These are phyloP conservation scores for Acanthamoeba rhysodes DNA, from an alignment of 208 protist species.

Conservation along the genomic window DNA sequence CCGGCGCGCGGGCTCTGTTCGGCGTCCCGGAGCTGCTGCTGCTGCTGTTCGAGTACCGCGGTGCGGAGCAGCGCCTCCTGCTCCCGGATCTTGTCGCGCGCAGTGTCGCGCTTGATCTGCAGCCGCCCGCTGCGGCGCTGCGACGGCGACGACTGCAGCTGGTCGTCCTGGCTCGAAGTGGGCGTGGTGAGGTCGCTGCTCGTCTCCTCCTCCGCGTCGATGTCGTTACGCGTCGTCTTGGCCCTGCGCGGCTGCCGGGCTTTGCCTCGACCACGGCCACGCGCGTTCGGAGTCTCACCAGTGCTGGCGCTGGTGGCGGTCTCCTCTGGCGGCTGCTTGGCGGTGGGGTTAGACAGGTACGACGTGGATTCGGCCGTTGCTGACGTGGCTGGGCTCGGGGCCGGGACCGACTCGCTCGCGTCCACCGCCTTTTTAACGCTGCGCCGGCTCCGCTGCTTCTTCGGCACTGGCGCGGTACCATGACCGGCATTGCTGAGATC, in stretches of 20 bases:
- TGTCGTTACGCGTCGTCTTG: background rate
- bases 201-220: background rate
- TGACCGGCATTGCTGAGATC: background rate
- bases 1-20: background rate
- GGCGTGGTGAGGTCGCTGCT: background rate
- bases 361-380: background rate
- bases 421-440: background rate
- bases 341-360: too few relatives aligned
- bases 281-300: background rate
- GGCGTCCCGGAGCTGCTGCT: background rate
- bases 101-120: slow-evolving; percentile 2
- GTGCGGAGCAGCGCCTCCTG: background rate
- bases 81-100: background rate
- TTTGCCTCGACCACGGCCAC: background rate
- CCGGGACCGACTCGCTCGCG: too few relatives aligned
- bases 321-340: too few relatives aligned
- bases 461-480: background rate
- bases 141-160: background rate
- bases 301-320: too few relatives aligned
- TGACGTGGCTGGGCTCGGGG: background rate
- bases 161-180: background rate
- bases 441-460: background rate
- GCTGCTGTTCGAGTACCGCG: too few relatives aligned
- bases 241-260: background rate
- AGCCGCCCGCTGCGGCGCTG: background rate